Evolutionary conservation across 257 asterid species (phyloP).

Genomic region (Fraxinus pennsylvanica): DNA sequence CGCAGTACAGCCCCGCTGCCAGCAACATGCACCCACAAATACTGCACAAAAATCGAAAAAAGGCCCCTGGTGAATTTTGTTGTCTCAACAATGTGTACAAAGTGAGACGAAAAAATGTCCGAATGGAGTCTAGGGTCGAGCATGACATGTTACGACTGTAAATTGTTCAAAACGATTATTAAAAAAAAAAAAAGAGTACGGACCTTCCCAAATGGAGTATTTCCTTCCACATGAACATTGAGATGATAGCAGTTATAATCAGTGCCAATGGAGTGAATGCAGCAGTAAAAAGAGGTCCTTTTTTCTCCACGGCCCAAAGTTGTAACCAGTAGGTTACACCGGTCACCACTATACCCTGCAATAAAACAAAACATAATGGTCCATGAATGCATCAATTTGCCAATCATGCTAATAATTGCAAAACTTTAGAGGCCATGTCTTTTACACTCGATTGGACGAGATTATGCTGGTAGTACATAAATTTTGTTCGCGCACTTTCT

Average conservation of each 20-base stretch:
- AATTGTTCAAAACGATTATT: too few relatives aligned
- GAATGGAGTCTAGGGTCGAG: background rate
- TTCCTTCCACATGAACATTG: slow-evolving; percentile 58
- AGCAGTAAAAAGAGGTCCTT: slow-evolving; percentile 66
- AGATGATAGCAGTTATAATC: slow-evolving; percentile 51
- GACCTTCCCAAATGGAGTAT: slow-evolving; percentile 48
- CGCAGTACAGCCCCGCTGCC: slow-evolving; percentile 55
- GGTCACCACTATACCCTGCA: slow-evolving; percentile 68
- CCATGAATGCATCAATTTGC: background rate
- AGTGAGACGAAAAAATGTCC: background rate
- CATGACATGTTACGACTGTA: too few relatives aligned
- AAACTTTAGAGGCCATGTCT: too few relatives aligned
- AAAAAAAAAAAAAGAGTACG: too few relatives aligned
- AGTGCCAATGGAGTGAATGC: slow-evolving; percentile 63
- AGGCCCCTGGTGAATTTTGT: background rate
- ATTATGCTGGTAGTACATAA: too few relatives aligned
- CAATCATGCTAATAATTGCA: too few relatives aligned
- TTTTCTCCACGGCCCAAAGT: slow-evolving; percentile 54
- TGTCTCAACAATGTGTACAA: background rate
- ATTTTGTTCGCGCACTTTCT: too few relatives aligned
- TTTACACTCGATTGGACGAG: too few relatives aligned
- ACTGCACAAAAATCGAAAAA: slow-evolving; percentile 36
- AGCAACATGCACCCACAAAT: slow-evolving; percentile 55
- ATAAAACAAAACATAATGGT: background rate
- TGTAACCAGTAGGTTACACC: slow-evolving; percentile 61